phyloP scores from a whole-genome alignment of 768 basidiomycete genomes.

The Rhizopogon vinicolor region DNA sequence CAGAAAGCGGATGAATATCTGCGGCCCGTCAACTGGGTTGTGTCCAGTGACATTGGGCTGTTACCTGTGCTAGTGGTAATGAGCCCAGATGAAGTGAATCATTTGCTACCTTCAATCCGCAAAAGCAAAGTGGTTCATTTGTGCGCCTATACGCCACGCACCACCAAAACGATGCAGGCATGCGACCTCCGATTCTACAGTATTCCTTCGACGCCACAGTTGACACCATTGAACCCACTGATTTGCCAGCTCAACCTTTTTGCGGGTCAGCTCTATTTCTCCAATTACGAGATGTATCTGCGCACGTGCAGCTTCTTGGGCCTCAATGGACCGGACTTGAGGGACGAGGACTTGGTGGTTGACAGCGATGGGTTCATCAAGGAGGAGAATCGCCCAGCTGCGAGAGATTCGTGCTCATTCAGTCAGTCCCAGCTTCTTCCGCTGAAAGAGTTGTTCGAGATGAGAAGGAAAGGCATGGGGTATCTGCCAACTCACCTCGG shows the following conservation, averaged over 20 bases:
- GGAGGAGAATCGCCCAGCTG: not conserved
- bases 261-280: constrained; percentile 19
- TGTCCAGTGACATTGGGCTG: constrained; percentile 1
- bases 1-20: constrained; percentile 1
- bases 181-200: constrained; percentile 34
- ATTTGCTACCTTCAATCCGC: constrained; percentile 31
- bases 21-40: constrained; percentile 9
- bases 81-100: constrained; percentile 26
- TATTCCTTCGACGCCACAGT: constrained; percentile 6
- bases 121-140: constrained; percentile 25
- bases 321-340: constrained; percentile 16
- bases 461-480: constrained; percentile 34
- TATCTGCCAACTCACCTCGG: constrained; percentile 37
- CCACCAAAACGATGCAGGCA: constrained; percentile 24
- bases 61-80: not conserved
- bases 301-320: constrained; percentile 15
- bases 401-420: not conserved
- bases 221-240: not conserved
- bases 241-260: constrained; percentile 14
- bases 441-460: constrained; percentile 30
- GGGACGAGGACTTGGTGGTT: not conserved
- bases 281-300: constrained; percentile 9
- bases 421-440: constrained; percentile 10
- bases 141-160: constrained; percentile 34
- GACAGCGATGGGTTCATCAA: constrained; percentile 7